phyloP scores from a whole-genome alignment of 192 early-diverging fungal genomes.

The Podila verticillata region DNA sequence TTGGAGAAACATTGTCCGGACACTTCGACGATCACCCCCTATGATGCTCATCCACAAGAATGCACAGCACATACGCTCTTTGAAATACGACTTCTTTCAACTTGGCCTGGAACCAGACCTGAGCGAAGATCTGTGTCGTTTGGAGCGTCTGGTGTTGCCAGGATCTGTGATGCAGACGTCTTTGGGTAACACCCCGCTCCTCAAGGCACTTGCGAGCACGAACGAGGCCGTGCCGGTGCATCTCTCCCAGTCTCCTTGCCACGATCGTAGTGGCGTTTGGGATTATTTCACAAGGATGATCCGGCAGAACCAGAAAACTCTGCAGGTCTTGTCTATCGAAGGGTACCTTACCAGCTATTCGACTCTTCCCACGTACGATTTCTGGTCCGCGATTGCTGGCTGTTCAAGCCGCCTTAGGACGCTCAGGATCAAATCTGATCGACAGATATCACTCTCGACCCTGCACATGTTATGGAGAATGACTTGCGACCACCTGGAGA shows the following conservation, averaged over 20 bases:
- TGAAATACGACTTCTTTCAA: neutral
- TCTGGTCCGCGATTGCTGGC: neutral
- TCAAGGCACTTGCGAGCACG: neutral
- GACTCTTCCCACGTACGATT: neutral
- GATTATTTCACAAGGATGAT: neutral
- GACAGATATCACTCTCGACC: neutral
- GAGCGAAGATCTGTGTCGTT: neutral
- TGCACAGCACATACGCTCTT: neutral
- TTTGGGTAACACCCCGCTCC: neutral
- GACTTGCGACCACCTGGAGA: neutral
- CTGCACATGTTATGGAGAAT: neutral
- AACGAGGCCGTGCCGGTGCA: neutral
- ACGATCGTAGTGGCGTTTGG: neutral
- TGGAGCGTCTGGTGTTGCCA: neutral
- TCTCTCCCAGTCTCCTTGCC: neutral
- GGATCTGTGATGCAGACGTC: neutral
- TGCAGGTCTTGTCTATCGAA: neutral
- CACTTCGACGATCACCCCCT: neutral
- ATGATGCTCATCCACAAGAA: neutral
- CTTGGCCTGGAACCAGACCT: neutral
- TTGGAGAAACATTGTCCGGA: constrained; percentile 12
- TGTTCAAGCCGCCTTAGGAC: neutral
- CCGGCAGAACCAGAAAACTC: neutral
- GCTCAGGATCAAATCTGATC: neutral
- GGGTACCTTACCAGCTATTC: neutral